A percentile compares a stretch with the other conserved stretches of the same genome.
Conservation (phyloP, 176 grass and related monocot genomes). For the Ananas comosus region DNA sequence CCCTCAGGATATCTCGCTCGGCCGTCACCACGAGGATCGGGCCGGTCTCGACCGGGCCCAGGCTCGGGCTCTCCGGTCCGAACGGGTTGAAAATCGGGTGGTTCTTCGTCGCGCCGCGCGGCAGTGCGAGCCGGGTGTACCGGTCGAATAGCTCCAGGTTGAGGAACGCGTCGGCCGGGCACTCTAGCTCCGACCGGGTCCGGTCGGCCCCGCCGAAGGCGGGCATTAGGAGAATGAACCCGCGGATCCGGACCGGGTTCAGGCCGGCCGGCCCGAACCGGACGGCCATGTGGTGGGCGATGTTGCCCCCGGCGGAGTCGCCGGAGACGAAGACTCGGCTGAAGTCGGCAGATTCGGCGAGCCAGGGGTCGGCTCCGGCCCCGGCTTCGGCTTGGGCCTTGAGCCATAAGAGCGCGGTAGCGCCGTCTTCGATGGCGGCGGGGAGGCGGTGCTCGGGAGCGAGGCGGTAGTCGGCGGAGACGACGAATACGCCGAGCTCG, state of each 20-base stretch:
- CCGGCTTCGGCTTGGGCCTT: not conserved
- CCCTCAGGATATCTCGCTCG: constrained; percentile 32
- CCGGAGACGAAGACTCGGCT: constrained; percentile 22
- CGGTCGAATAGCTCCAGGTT: constrained; percentile 5
- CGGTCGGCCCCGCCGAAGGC: constrained; percentile 18
- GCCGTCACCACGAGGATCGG: constrained; percentile 32
- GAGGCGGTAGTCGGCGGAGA: constrained; percentile 68
- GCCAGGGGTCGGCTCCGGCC: constrained; percentile 18
- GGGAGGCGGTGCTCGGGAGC: constrained; percentile 67
- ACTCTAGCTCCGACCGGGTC: constrained; percentile 31
- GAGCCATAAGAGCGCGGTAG: not conserved
- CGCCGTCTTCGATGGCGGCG: constrained; percentile 60
- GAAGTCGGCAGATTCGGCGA: constrained; percentile 26
- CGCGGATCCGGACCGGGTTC: constrained; percentile 22
- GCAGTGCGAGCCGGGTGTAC: constrained; percentile 21
- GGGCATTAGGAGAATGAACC: constrained; percentile 40
- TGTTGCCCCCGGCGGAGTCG: constrained; percentile 37
- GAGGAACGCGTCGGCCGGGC: constrained; percentile 24
- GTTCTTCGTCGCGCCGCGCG: constrained; percentile 20
- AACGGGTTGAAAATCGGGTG: constrained; percentile 31
- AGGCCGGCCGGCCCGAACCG: constrained; percentile 25
- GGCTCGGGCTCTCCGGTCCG: constrained; percentile 13
- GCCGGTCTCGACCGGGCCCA: constrained; percentile 18
- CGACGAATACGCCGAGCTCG: constrained; percentile 30
- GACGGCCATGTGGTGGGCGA: constrained; percentile 37